A percentile compares a stretch with the other conserved stretches of the same genome.
These are phyloP conservation scores for Phytophthora idaei DNA, from an alignment of 352 stramenopile species.

Conservation along the genomic window DNA sequence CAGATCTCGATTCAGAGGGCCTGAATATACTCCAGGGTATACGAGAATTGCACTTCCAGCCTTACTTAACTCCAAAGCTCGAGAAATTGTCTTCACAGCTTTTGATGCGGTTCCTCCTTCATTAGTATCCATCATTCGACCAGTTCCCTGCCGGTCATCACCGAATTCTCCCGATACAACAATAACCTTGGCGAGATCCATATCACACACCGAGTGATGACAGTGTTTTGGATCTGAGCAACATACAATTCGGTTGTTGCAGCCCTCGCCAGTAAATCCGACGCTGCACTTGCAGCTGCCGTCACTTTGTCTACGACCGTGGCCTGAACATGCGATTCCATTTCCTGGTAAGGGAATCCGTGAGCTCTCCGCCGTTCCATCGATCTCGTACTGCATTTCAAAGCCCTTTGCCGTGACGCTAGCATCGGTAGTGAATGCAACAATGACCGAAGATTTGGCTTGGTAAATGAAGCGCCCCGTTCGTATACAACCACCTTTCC, in stretches of 20 bases:
- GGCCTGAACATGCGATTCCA: constrained; percentile 39
- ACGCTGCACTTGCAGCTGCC: constrained; percentile 63
- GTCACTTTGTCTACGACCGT: constrained; percentile 35
- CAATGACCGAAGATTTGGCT: constrained; percentile 27
- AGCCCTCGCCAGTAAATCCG: constrained; percentile 74
- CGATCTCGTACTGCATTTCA: constrained; percentile 48
- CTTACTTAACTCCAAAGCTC: constrained; percentile 42
- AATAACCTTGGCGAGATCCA: constrained; percentile 44
- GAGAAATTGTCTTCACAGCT: constrained; percentile 49
- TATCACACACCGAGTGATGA: constrained; percentile 42
- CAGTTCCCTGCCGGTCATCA: constrained; percentile 57
- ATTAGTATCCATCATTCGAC: constrained; percentile 55
- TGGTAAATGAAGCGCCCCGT: constrained; percentile 49
- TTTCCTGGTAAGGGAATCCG: constrained; percentile 44
- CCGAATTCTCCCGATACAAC: constrained; percentile 61
- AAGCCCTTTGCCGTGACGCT: constrained; percentile 52
- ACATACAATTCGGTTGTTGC: constrained; percentile 68
- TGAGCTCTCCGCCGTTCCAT: constrained; percentile 21
- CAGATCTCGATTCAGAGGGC: constrained; percentile 41
- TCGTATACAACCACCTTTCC: constrained; percentile 60
- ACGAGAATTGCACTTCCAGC: constrained; percentile 51
- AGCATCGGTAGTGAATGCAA: constrained; percentile 54
- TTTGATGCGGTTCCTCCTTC: constrained; percentile 62
- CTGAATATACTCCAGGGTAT: constrained; percentile 61
- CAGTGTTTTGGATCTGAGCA: constrained; percentile 49